Conservation (phyloP, 768 basidiomycete species). For the Rhizopogon vinicolor region DNA sequence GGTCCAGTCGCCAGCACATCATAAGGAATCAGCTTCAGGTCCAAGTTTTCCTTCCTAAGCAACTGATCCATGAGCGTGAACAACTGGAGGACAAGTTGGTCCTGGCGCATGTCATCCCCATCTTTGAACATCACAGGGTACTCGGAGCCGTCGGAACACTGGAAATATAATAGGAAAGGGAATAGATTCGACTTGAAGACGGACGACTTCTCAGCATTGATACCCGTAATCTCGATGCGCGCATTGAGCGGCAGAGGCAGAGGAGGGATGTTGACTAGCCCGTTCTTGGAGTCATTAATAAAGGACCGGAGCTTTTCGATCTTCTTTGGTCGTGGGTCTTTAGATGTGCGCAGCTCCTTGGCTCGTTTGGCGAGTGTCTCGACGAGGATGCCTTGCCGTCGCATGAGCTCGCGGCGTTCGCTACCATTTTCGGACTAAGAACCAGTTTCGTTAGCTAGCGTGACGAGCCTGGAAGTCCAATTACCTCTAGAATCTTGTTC, state of each 20-base stretch:
- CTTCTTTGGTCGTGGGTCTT: slow-evolving; percentile 94
- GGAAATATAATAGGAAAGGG: slow-evolving; percentile 88
- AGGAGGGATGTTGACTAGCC: slow-evolving; percentile 70
- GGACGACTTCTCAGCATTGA: slow-evolving; percentile 87
- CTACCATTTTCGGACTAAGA: slow-evolving; percentile 66
- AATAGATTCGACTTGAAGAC: slow-evolving; percentile 98
- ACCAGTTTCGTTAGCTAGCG: background rate
- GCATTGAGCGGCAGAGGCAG: slow-evolving; percentile 92
- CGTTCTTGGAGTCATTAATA: slow-evolving; percentile 82
- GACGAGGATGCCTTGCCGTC: slow-evolving; percentile 87
- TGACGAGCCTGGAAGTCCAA: background rate
- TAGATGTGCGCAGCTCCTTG: slow-evolving; percentile 80
- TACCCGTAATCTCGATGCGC: slow-evolving; percentile 77
- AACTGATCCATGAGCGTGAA: slow-evolving; percentile 97
- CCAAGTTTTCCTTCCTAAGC: slow-evolving; percentile 90
- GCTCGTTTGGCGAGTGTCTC: slow-evolving; percentile 84
- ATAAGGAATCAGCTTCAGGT: slow-evolving; percentile 87
- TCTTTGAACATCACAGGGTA: slow-evolving; percentile 98
- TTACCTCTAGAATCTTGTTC: slow-evolving; percentile 81
- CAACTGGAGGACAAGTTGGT: slow-evolving; percentile 97
- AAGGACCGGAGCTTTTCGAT: slow-evolving; percentile 91
- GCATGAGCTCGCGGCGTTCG: slow-evolving; percentile 82
- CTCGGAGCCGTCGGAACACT: slow-evolving; percentile 77
- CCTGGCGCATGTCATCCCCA: slow-evolving; percentile 97
- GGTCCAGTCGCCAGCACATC: slow-evolving; percentile 91